Percentiles rank a stretch among this genome's conserved stretches.
Conservation (phyloP, 2,329 filamentous ascomycete species). For the Diaporthe citrichinensis region DNA sequence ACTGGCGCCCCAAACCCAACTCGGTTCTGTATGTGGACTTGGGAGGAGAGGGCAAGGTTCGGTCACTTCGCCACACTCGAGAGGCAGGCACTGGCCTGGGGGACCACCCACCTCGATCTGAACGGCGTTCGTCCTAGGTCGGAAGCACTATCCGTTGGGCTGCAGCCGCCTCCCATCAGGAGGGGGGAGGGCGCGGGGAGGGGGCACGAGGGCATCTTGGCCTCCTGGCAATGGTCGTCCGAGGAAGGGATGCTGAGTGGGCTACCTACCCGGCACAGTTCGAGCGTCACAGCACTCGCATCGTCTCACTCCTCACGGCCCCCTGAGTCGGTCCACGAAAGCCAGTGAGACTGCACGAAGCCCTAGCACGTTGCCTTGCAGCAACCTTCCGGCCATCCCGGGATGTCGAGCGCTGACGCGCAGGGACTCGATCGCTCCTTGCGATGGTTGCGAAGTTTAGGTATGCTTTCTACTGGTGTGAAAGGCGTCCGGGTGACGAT, state of each 20-base stretch:
- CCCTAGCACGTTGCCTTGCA: conserved; percentile 34
- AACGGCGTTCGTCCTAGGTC: conserved; percentile 32
- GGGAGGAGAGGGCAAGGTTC: conserved; percentile 2
- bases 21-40: neutral
- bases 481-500: neutral
- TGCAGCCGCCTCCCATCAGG: conserved; percentile 4
- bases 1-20: neutral
- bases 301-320: conserved; percentile 19
- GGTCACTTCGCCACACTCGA: conserved; percentile 11
- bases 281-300: conserved; percentile 21
- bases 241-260: neutral
- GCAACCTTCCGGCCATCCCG: conserved; percentile 28
- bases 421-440: conserved; percentile 13
- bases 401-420: neutral
- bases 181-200: neutral
- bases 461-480: conserved; percentile 16
- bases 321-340: conserved; percentile 14
- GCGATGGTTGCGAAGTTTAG: conserved; percentile 13
- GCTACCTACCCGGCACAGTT: neutral
- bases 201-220: conserved; percentile 7
- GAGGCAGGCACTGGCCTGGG: neutral
- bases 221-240: neutral
- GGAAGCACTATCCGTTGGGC: conserved; percentile 21
- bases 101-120: conserved; percentile 10
- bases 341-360: conserved; percentile 4